Conservation (phyloP, 2,329 filamentous ascomycete species). For the Apiospora aurea region DNA sequence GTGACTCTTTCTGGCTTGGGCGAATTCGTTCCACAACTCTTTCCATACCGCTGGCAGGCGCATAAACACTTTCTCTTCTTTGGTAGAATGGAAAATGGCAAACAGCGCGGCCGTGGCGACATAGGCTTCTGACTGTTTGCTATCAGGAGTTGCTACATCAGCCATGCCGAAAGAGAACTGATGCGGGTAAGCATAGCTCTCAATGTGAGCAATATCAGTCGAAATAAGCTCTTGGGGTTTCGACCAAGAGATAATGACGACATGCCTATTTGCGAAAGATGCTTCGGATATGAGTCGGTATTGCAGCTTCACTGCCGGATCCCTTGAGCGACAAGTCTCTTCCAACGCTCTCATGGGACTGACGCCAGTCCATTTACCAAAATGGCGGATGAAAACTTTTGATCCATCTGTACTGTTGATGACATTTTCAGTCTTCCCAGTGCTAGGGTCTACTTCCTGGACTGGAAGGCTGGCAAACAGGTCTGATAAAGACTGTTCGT, state of each 20-base stretch:
- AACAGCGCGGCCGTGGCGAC: slow-evolving; percentile 85
- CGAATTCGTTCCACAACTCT: slow-evolving; percentile 84
- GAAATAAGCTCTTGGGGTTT: slow-evolving; percentile 67
- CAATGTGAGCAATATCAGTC: slow-evolving; percentile 50
- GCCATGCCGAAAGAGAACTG: slow-evolving; percentile 76
- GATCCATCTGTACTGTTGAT: slow-evolving; percentile 59
- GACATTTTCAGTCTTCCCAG: slow-evolving; percentile 64
- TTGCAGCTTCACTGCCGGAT: slow-evolving; percentile 70
- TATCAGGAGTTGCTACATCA: slow-evolving; percentile 74
- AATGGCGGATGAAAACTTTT: slow-evolving; percentile 75
- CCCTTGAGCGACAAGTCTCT: slow-evolving; percentile 85
- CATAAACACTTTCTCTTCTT: slow-evolving; percentile 85
- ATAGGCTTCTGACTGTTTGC: slow-evolving; percentile 85
- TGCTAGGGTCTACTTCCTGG: slow-evolving; percentile 63
- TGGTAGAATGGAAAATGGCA: slow-evolving; percentile 75
- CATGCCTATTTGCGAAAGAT: slow-evolving; percentile 78
- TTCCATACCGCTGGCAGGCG: slow-evolving; percentile 82
- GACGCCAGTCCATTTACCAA: slow-evolving; percentile 82
- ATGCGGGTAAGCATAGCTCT: slow-evolving; percentile 54
- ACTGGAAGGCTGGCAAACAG: slow-evolving; percentile 68
- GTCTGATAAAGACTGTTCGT: slow-evolving; percentile 55
- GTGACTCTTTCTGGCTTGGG: slow-evolving; percentile 72
- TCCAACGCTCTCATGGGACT: slow-evolving; percentile 80
- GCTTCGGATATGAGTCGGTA: slow-evolving; percentile 77
- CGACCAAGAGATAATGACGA: slow-evolving; percentile 79